Conservation (phyloP, 1,284 basidiomycete genomes). For the Pseudozyma sp. region DNA sequence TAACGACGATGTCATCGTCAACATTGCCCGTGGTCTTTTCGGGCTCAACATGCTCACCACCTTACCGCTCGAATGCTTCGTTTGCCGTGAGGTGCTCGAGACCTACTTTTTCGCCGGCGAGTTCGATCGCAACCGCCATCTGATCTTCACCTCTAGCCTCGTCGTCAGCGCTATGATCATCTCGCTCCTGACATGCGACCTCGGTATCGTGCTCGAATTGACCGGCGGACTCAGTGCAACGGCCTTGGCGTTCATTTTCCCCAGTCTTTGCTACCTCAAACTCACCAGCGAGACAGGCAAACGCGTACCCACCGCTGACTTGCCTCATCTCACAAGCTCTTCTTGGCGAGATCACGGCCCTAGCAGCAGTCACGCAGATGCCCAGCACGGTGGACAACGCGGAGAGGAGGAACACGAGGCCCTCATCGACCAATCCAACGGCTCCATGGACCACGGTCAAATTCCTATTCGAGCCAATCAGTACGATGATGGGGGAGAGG, state of each 20-base stretch:
- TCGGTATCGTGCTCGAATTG: slow-evolving; percentile 96
- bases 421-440: slow-evolving; percentile 34
- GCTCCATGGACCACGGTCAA: slow-evolving; percentile 18
- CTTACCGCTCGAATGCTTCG: slow-evolving; percentile 89
- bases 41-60: slow-evolving; percentile 99
- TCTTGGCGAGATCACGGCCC: slow-evolving; percentile 22
- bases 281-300: slow-evolving; percentile 56
- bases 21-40: slow-evolving; percentile 93
- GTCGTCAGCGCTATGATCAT: slow-evolving; percentile 86
- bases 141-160: slow-evolving; percentile 89
- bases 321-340: slow-evolving; percentile 29
- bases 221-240: slow-evolving; percentile 95
- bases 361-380: not conserved
- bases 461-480: slow-evolving; percentile 30
- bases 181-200: slow-evolving; percentile 90
- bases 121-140: slow-evolving; percentile 74
- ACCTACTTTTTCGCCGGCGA: slow-evolving; percentile 61
- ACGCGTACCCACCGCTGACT: slow-evolving; percentile 38
- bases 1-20: slow-evolving; percentile 63
- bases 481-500: slow-evolving; percentile 40
- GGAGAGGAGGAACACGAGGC: slow-evolving; percentile 24
- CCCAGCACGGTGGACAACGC: slow-evolving; percentile 1
- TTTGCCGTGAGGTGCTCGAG: slow-evolving; percentile 81
- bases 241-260: slow-evolving; percentile 86
- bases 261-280: slow-evolving; percentile 66